Evolutionary conservation across 306 rosid species (phyloP).

Genomic region (Medicago lupulina): DNA sequence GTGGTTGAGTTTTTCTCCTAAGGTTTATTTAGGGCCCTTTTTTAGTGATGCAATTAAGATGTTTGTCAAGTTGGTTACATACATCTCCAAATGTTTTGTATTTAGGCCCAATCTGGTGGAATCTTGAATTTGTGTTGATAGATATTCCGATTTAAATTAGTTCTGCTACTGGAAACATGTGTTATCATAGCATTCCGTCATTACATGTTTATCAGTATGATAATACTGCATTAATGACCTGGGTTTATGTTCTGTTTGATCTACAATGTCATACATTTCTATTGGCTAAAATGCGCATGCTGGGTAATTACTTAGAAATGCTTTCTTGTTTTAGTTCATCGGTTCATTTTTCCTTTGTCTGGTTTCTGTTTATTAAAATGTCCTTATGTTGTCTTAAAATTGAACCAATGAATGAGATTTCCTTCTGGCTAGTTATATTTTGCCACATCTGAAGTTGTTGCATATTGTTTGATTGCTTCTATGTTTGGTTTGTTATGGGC

Average conservation of each 20-base stretch:
- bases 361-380: not conserved
- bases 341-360: not conserved
- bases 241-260: not conserved
- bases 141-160: not conserved
- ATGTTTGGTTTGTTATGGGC: not conserved
- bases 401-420: not conserved
- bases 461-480: conserved; percentile 4
- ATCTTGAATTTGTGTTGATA: not conserved
- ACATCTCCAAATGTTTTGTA: not conserved
- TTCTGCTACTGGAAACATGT: not conserved
- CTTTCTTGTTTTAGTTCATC: not conserved
- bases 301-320: not conserved
- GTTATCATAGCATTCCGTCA: not conserved
- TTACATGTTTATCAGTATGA: not conserved
- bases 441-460: not conserved
- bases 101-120: not conserved
- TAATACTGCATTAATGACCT: not conserved
- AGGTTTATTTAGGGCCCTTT: not conserved
- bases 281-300: not conserved
- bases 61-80: not conserved
- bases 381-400: not conserved
- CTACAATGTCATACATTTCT: not conserved
- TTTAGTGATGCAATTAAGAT: not conserved
- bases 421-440: not conserved
- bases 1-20: not conserved